Evolutionary conservation across 345 rosid genomes (phyloP).

Genomic region (Eucalyptus polyanthemos): DNA sequence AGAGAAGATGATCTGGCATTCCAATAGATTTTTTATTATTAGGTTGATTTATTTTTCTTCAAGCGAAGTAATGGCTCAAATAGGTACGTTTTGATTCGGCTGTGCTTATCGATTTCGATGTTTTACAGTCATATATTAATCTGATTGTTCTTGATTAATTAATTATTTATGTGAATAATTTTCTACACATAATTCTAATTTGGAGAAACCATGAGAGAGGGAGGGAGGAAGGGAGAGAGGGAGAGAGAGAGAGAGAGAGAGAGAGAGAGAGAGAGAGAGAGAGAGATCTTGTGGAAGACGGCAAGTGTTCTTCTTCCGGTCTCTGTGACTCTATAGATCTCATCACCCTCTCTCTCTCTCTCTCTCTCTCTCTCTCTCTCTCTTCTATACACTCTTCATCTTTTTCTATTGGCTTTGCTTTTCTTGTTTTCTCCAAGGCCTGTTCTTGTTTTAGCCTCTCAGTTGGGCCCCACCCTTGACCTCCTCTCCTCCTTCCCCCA

Average conservation of each 20-base stretch:
- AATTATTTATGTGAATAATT: no score
- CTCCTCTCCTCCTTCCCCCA: background rate
- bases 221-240: background rate
- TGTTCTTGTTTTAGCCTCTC: background rate
- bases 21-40: no score
- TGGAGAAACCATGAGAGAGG: background rate
- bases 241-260: background rate
- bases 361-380: no score
- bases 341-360: background rate
- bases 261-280: background rate
- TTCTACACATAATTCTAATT: no score
- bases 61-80: no score
- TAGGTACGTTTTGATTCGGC: no score
- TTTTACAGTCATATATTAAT: no score
- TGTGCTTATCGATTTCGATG: no score
- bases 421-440: background rate
- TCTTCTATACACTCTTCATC: background rate
- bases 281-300: background rate
- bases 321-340: background rate
- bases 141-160: no score
- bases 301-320: background rate
- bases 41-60: no score
- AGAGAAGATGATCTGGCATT: no score
- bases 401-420: background rate
- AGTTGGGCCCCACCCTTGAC: background rate